phyloP scores from a whole-genome alignment of 2,329 filamentous ascomycete genomes.

The Proliferodiscus dingleyae region DNA sequence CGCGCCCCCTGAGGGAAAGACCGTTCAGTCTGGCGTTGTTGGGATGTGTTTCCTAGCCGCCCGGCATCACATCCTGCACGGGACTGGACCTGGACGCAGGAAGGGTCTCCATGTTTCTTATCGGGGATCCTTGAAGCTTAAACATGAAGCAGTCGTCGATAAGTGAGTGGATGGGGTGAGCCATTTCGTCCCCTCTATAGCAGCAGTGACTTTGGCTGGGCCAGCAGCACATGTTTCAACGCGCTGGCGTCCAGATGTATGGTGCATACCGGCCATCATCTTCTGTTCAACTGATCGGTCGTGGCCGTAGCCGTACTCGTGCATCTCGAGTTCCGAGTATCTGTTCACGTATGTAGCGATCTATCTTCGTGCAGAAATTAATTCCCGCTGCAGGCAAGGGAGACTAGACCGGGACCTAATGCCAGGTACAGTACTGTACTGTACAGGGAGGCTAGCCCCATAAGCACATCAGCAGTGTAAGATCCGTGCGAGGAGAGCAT shows the following conservation, averaged over 20 bases:
- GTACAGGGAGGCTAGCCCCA: background rate
- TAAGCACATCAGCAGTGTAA: no score
- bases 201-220: no score
- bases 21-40: no score
- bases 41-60: no score
- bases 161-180: slow-evolving; percentile 1
- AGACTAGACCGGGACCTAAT: background rate
- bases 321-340: background rate
- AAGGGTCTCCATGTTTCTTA: slow-evolving; percentile 11
- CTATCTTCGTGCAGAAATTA: background rate
- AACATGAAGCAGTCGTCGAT: background rate
- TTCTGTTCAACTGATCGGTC: no score
- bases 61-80: no score
- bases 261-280: no score
- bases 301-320: background rate
- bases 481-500: no score
- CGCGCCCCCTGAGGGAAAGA: no score
- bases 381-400: background rate
- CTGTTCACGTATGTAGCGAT: background rate
- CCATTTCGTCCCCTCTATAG: background rate
- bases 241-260: no score
- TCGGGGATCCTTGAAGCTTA: slow-evolving; percentile 11
- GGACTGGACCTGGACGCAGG: no score
- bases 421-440: background rate
- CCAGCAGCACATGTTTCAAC: no score